Conservation (phyloP, 768 basidiomycete genomes). For the Lactarius trivialis region DNA sequence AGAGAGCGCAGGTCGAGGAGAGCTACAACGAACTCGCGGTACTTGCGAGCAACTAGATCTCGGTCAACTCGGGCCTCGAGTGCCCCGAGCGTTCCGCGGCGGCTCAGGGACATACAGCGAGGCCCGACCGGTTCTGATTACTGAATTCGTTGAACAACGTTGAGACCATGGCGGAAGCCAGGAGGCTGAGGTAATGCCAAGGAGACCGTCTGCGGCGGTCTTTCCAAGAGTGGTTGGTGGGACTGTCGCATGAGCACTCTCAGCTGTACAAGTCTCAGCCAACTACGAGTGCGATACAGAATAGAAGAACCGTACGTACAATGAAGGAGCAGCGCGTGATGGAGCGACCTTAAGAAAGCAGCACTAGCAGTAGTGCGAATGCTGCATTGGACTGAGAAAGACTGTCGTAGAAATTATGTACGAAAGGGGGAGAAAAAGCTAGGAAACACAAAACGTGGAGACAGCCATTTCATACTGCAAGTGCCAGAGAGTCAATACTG, state of each 20-base stretch:
- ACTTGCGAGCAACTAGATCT: constrained; percentile 1
- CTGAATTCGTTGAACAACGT: not conserved
- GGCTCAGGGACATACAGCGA: not conserved
- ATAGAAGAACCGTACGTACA: not conserved
- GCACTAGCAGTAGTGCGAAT: not conserved
- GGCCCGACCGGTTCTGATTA: not conserved
- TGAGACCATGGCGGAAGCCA: not conserved
- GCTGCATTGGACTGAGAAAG: too few relatives aligned
- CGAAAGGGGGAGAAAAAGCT: not conserved
- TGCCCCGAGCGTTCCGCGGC: not conserved
- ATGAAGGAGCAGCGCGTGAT: not conserved
- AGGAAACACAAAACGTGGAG: not conserved
- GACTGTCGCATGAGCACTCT: not conserved
- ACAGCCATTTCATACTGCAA: not conserved
- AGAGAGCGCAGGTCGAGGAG: not conserved
- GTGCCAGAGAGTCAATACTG: too few relatives aligned
- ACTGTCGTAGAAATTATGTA: too few relatives aligned
- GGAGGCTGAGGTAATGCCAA: not conserved
- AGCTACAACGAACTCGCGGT: not conserved
- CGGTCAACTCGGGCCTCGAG: not conserved
- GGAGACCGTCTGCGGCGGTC: not conserved
- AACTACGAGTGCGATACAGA: not conserved
- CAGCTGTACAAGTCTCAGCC: not conserved
- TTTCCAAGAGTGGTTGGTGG: not conserved
- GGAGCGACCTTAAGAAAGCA: not conserved